Evolutionary conservation across 768 basidiomycete species (phyloP).

Genomic region (Panellus pusillus): DNA sequence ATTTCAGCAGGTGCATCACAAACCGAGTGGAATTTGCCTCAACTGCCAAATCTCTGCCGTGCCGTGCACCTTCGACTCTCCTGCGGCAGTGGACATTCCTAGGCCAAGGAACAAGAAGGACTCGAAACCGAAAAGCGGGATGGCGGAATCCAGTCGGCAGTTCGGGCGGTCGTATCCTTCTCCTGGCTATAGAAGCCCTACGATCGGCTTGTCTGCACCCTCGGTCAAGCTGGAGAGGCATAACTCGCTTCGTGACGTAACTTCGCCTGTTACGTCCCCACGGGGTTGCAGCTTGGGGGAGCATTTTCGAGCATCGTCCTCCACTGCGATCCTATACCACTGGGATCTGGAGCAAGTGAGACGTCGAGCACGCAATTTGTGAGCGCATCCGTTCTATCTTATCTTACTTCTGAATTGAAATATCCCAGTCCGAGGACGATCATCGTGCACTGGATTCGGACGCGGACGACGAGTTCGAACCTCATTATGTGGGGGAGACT

Average conservation of each 20-base stretch:
- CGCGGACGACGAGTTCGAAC: slow-evolving; percentile 21
- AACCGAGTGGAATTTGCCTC: slow-evolving; percentile 19
- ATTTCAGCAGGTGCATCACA: slow-evolving; percentile 13
- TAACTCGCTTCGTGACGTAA: slow-evolving; percentile 22
- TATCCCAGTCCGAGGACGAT: slow-evolving; percentile 13
- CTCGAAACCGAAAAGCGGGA: slow-evolving; percentile 7
- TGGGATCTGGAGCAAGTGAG: slow-evolving; percentile 2
- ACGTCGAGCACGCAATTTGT: neutral
- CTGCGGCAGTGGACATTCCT: slow-evolving; percentile 17
- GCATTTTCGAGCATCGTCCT: slow-evolving; percentile 21
- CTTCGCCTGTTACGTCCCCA: slow-evolving; percentile 16
- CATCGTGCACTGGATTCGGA: slow-evolving; percentile 19
- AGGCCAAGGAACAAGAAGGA: slow-evolving; percentile 22
- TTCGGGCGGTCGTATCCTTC: slow-evolving; percentile 11
- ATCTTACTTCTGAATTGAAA: neutral
- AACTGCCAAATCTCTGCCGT: slow-evolving; percentile 23
- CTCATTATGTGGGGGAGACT: slow-evolving; percentile 21
- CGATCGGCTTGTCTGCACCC: slow-evolving; percentile 14
- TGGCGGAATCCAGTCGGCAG: slow-evolving; percentile 9
- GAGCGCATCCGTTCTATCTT: neutral
- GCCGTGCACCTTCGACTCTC: slow-evolving; percentile 19
- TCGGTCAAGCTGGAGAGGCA: slow-evolving; percentile 20
- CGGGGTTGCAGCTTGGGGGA: slow-evolving; percentile 15
- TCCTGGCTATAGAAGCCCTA: slow-evolving; percentile 15
- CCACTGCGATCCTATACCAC: slow-evolving; percentile 15